Base-by-base conservation (phyloP, 116 monocot genomes). In the Phalaenopsis hybrid region DNA sequence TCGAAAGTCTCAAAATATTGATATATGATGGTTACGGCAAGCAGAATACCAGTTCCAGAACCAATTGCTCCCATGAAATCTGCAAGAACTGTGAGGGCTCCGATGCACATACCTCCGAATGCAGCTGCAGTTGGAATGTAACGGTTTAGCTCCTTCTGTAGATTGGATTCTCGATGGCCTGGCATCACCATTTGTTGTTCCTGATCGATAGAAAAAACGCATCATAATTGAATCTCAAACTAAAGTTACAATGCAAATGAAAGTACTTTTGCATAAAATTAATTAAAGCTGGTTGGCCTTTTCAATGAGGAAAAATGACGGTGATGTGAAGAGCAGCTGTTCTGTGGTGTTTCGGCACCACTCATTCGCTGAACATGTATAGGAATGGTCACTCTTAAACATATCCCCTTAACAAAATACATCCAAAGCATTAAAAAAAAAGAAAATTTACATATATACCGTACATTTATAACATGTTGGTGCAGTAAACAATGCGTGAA, bases 161-260 rank as follows among this genome's bases (percentile, higher is more conserved):
- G 59, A 57, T 84, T 84, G 2, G 84, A 84, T 55, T 84, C 81
- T 25, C 81, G 50, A 78, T 78, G 57, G 1, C 92, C 92, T 12
- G 92, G 92, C 89, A 92, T 92, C 79, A 92, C 89, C 92, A 92
- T 92, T 92, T 92, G 92, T 81, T 88, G 92, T 16, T 92, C 92
- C 92, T 90, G 28, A 1, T 57, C 21, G 0, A 43, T 21, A 21
- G 0, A 6, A 7, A 37, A 63, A 63, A 61, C 23, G 4, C 0
- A 58, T 58, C 18, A 63, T 23, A 8, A 63, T 21, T 6, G 6
- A 25, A 63, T 63, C 63, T 23, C 63, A 63, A 1, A 63, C 4
- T 63, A 63, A 25, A 25, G 21, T 63, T 63, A 21, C 0, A 23
- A 37, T 37, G n/a, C 52, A 52, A 52, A 52, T 16, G 13, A 52